Evolutionary conservation across 2,329 filamentous ascomycete species (phyloP), one percentile per base, ranked within the genome.

Genomic region (Colletotrichum lindemuthianum): DNA sequence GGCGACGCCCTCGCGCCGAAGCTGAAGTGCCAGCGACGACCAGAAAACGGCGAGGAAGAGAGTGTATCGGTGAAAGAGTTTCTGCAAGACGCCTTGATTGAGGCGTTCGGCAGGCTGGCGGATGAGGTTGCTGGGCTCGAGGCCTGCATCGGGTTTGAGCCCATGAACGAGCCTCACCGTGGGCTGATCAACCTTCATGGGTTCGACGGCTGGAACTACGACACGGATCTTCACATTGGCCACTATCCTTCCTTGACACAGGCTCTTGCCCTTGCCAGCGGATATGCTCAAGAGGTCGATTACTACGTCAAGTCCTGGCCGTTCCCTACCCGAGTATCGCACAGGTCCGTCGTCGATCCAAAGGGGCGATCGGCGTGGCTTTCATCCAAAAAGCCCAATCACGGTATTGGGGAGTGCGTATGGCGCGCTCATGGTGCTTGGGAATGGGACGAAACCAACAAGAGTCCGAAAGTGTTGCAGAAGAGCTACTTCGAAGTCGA

Each of bases 221-320:
- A 78, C 7, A 79, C 78, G 1, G 78, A 80, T 60, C 65, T 80
- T 8, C 78, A 80, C 63, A 76, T 80, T 37, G 78, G 78, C 3
- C 71, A 78, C 48, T 79, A 77, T 60, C 77, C 78, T 1, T 77
- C 75, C 0, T 69, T 78, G 6, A 67, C 74, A 2, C 76, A 80
- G 52, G 71, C 76, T 0, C 75, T 80, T n/a, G 77, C 78, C 0
- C 70, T 80, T 6, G 78, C 78, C 1, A 79, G 76, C 34, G 78
- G 78, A 1, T 74, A 78, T 32, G 69, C 73, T 2, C 77, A 78
- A 24, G 67, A 73, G 6, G 71, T 80, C 8, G 68, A 75, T 10
- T 79, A 76, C 61, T 80, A 79, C 60, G 72, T 78, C 63, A 77
- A 78, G 45, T 78, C 78, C 2, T 80, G 78, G 78, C 78, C 78